Evolutionary conservation across 495 filamentous ascomycete genomes (phyloP).

Genomic region (Tuber brumale): DNA sequence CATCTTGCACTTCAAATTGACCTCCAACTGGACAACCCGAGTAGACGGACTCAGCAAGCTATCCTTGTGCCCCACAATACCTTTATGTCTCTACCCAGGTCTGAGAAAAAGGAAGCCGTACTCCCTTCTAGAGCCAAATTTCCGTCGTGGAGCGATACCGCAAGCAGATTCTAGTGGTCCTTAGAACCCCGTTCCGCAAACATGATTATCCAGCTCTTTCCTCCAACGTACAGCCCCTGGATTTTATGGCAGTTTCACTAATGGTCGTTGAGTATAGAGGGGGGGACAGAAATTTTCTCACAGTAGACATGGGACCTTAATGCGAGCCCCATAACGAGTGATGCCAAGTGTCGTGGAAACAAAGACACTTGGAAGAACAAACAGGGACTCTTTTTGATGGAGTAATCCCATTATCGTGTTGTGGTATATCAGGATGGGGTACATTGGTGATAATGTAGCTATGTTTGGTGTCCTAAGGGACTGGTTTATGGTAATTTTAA

Average conservation of each 20-base stretch:
- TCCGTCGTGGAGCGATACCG: neutral
- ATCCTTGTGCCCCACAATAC: neutral
- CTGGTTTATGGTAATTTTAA: no score
- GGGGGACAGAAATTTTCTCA: neutral
- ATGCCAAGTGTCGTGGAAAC: neutral
- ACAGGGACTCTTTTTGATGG: neutral
- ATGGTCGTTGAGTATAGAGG: neutral
- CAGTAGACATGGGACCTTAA: neutral
- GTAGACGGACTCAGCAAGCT: neutral
- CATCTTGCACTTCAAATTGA: neutral
- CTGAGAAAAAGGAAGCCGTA: neutral
- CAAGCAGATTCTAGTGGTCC: no score
- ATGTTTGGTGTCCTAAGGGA: no score
- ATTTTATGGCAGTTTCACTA: neutral
- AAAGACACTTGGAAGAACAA: neutral
- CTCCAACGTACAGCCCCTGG: neutral
- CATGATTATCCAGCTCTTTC: neutral
- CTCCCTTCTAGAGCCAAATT: neutral
- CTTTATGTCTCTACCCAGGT: neutral
- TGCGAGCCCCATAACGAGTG: neutral
- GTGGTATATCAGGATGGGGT: no score
- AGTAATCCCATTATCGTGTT: no score
- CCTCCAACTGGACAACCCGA: neutral
- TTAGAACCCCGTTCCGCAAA: neutral
- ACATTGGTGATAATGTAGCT: no score